Base-by-base conservation (phyloP, 2,329 filamentous ascomycete species). In the Botrytis pseudocinerea region DNA sequence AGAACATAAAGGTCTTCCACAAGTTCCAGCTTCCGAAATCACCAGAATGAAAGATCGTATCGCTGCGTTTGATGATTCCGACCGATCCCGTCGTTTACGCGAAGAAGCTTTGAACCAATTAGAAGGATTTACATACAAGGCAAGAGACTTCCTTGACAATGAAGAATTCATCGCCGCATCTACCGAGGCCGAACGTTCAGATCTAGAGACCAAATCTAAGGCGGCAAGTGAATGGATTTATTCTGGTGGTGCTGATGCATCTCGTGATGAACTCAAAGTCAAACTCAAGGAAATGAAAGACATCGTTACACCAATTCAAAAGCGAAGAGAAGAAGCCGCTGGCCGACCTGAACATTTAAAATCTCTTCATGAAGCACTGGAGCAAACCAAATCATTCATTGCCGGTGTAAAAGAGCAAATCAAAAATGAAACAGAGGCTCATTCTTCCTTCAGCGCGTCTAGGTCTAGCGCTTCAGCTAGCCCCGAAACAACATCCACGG, bases 31-130 rank as follows among this genome's bases (percentile, higher is more conserved):
- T 1, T 62, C 77, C 18, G 80, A 81, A 59, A 75, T 81, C 12
- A 75, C 72, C 20, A 76, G 79, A 46, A 81, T 80, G 79, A 82
- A 80, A 73, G 88, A 92, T 77, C 91, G 93, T 62, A 88, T 99
- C 61, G 87, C 90, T 78, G 91, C 93, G 7, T 98, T 99, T 78
- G 94, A 97, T 77, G 86, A 88, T 40, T 97, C 95, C 3, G 96
- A 99, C 82, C 89, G 88, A 77, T 89, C 92, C 42, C 92, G 95
- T 69, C 84, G 90, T 51, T 85, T 90, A 73, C 90, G 95, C 46
- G 95, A 98, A 81, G 95, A 98, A 81, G 90, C 93, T 1, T 85
- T 98, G 73, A 99, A 98, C 83, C 92, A 93, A 76, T 89, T 99
- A n/a, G 96, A 99, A 83, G 91, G 88, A 20, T 98, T 92, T 82